A percentile compares a stretch with the other conserved stretches of the same genome.
Conservation (phyloP, 2,329 filamentous ascomycete genomes). For the Trichoderma sp. region DNA sequence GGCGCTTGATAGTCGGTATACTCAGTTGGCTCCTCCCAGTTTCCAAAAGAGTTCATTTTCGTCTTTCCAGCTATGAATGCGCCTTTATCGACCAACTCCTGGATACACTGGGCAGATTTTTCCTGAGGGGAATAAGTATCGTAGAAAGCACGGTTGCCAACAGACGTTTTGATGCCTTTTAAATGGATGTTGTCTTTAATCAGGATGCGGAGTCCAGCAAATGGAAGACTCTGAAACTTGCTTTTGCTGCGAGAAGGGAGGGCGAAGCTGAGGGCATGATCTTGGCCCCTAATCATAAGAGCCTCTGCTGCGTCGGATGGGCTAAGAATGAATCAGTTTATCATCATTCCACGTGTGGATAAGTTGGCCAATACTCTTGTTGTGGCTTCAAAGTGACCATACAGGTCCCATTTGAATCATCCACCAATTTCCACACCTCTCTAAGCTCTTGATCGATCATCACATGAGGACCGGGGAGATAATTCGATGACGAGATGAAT, state of each 20-base stretch:
- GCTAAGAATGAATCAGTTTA: background rate
- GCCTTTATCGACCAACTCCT: background rate
- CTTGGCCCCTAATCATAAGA: background rate
- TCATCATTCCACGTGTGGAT: background rate
- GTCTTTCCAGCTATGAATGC: background rate
- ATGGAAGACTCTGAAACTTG: background rate
- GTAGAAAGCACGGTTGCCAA: background rate
- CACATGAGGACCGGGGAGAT: background rate
- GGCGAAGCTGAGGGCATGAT: background rate
- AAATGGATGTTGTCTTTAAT: background rate
- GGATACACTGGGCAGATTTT: background rate
- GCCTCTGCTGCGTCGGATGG: background rate
- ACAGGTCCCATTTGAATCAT: background rate
- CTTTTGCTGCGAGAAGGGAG: background rate
- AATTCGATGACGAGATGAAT: background rate
- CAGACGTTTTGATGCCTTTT: background rate
- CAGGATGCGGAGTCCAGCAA: background rate
- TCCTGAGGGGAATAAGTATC: background rate
- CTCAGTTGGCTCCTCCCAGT: background rate
- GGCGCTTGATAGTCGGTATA: background rate
- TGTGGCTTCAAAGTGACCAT: background rate
- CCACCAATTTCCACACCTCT: background rate
- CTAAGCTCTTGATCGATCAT: background rate
- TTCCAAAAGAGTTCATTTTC: background rate
- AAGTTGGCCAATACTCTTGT: background rate